A percentile compares a stretch with the other conserved stretches of the same genome.
Evolutionary conservation across 139 green algal species (phyloP).

Genomic region (Astrephomene gubernaculifera): DNA sequence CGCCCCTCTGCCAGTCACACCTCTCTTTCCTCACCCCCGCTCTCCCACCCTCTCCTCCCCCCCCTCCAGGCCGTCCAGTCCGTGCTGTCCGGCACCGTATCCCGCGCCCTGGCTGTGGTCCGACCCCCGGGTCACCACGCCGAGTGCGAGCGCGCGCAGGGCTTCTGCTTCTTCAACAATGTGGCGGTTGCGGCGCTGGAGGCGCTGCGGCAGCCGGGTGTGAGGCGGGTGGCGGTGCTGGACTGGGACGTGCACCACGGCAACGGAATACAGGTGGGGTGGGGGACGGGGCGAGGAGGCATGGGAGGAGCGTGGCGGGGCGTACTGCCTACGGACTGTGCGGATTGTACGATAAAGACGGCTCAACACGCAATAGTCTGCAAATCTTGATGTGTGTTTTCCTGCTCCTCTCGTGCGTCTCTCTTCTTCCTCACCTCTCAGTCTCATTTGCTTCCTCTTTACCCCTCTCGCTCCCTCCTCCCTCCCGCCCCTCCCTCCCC

Average conservation of each 20-base stretch:
- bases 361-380: too few relatives aligned
- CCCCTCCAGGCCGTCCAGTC: constrained; percentile 44
- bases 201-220: constrained; percentile 53
- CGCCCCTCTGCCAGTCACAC: too few relatives aligned
- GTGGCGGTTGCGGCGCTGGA: constrained; percentile 61
- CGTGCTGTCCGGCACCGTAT: constrained; percentile 51
- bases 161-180: constrained; percentile 94
- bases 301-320: too few relatives aligned
- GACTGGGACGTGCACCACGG: constrained; percentile 85
- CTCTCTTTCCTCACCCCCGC: background rate
- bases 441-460: too few relatives aligned
- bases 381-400: too few relatives aligned
- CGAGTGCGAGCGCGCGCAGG: constrained; percentile 69
- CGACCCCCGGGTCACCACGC: constrained; percentile 89
- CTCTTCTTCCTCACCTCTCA: too few relatives aligned
- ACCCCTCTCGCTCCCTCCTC: background rate
- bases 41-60: background rate
- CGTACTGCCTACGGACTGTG: too few relatives aligned
- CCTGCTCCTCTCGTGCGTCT: too few relatives aligned
- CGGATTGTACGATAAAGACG: too few relatives aligned
- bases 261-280: constrained; percentile 72
- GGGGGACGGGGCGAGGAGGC: too few relatives aligned
- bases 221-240: constrained; percentile 68
- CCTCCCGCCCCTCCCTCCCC: background rate
- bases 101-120: constrained; percentile 71